Conservation (phyloP, 2,329 filamentous ascomycete genomes). For the Paraphaeosphaeria minitans region DNA sequence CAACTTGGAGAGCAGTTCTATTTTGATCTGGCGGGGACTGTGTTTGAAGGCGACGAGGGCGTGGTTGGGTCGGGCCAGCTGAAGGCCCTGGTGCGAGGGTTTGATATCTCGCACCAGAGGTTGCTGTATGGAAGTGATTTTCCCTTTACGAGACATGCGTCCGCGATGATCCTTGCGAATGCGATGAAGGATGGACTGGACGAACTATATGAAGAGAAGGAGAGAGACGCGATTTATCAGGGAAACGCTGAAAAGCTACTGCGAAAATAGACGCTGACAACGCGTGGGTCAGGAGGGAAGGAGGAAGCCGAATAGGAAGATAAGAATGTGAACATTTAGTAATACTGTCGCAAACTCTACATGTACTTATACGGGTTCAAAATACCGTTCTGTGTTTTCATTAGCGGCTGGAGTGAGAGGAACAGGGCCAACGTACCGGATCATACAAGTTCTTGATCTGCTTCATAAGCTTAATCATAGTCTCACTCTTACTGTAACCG, state of each 20-base stretch:
- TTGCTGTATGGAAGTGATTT: slow-evolving; percentile 61
- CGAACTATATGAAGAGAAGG: slow-evolving; percentile 42
- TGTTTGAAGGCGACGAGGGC: slow-evolving; percentile 46
- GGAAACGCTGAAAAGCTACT: slow-evolving; percentile 47
- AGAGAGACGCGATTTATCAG: slow-evolving; percentile 47
- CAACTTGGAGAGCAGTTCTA: slow-evolving; percentile 53
- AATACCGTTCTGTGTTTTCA: slow-evolving; percentile 76
- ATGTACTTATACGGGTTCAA: slow-evolving; percentile 99
- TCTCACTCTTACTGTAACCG: slow-evolving; percentile 87
- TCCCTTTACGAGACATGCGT: slow-evolving; percentile 53
- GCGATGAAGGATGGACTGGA: slow-evolving; percentile 51
- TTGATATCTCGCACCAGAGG: slow-evolving; percentile 44
- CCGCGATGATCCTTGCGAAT: slow-evolving; percentile 45
- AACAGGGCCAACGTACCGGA: slow-evolving; percentile 68
- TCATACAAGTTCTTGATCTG: slow-evolving; percentile 94
- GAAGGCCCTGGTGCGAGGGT: slow-evolving; percentile 53
- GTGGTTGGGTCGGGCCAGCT: slow-evolving; percentile 51
- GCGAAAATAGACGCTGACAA: slow-evolving; percentile 13
- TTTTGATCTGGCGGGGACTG: slow-evolving; percentile 60
- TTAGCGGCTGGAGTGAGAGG: slow-evolving; percentile 19
- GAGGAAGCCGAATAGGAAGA: not conserved
- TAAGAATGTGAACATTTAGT: slow-evolving; percentile 6
- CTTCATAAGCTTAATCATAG: slow-evolving; percentile 89
- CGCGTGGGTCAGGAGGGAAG: not conserved
- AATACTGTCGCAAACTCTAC: slow-evolving; percentile 10